Evolutionary conservation across 2,329 filamentous ascomycete species (phyloP), one percentile per base, ranked within the genome.

Genomic region (Pseudogymnoascus sp.): DNA sequence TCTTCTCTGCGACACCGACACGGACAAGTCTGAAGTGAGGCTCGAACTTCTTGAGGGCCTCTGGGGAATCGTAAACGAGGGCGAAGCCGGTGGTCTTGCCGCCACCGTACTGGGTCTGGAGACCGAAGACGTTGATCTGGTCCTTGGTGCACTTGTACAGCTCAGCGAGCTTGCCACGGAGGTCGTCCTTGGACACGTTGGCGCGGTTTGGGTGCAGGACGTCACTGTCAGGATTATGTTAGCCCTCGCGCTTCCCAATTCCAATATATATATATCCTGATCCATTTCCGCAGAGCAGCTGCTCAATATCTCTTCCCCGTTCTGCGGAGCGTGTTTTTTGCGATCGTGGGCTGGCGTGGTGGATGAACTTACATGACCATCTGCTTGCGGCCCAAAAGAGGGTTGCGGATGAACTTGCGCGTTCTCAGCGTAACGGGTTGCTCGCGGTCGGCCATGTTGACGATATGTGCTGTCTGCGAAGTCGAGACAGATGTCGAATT

Each of bases 391-490:
- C 89, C 91, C 79, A 99, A 89, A 78, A 99, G 91, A 81, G 95
- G 91, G 89, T 99, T 99, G 85, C 93, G 91, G 84, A 97, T 96
- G 90, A 99, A 99, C 87, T 97, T 97, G 90, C 95, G 93, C 82
- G 95, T 99, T 85, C 95, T 88, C 83, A 93, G 83, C 76, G 89
- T 92, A 78, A 92, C 88, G 78, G 88, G 82, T 75, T 81, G 81
- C 78, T 91, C 88, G 77, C 82, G 81, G 82, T 93, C 90, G 82
- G 93, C 90, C 93, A 97, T 96, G 81, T 82, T 96, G 84, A 82
- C 82, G 81, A 76, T 76, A 80, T 61, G 69, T 65, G 69, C 71
- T 72, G 71, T 66, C 71, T 70, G 38, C 69, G 70, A 66, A 68
- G 64, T 66, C 70, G 67, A 70, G 69, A 72, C 68, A 72, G 70